phyloP scores from a whole-genome alignment of 345 rosid species.

The Salix exigua region DNA sequence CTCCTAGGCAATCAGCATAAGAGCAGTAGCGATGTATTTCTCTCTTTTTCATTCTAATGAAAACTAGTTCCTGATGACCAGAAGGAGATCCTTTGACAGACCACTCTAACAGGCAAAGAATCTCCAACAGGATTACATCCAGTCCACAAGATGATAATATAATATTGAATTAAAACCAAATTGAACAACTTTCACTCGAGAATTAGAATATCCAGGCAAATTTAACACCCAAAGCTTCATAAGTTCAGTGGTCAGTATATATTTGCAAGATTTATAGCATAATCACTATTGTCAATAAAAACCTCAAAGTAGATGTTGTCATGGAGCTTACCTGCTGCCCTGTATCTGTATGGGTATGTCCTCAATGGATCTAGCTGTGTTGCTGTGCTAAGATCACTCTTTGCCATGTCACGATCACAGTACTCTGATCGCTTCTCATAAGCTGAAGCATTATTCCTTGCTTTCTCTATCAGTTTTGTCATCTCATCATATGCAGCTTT shows the following conservation, averaged over 20 bases:
- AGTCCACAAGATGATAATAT: background rate
- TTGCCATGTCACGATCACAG: conserved; percentile 91
- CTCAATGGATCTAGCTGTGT: conserved; percentile 85
- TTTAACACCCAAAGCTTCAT: background rate
- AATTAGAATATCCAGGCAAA: background rate
- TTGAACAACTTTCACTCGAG: background rate
- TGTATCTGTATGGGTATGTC: conserved; percentile 95
- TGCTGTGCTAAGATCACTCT: conserved; percentile 72
- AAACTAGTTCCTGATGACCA: background rate
- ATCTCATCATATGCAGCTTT: conserved; percentile 93
- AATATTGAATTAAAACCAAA: background rate
- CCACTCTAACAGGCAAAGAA: background rate
- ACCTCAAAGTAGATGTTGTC: background rate
- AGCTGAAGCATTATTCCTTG: conserved; percentile 82
- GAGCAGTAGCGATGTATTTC: background rate
- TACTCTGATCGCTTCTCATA: conserved; percentile 96
- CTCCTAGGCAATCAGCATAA: background rate
- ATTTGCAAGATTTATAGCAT: background rate
- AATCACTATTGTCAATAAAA: background rate
- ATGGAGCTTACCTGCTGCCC: conserved; percentile 72
- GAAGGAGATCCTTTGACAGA: background rate
- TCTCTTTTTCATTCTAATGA: background rate
- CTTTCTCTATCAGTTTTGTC: conserved; percentile 92
- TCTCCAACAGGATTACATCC: background rate
- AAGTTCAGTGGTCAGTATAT: background rate